Percentiles rank a stretch among this genome's conserved stretches.
phyloP scores from a whole-genome alignment of 805 yeast genomes.

The Suhomyces prunicola region DNA sequence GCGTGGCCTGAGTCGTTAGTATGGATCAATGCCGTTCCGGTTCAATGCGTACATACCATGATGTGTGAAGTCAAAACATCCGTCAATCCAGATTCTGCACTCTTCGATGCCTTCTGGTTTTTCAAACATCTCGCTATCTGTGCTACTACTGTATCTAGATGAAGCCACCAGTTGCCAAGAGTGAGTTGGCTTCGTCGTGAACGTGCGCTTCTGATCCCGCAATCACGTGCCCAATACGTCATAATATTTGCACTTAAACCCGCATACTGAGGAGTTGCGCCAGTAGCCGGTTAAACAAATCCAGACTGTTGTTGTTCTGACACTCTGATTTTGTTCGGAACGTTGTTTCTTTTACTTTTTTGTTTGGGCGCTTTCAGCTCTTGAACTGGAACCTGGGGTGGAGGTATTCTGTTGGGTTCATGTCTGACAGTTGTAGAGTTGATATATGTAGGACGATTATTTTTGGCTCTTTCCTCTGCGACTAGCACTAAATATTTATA shows the following conservation, averaged over 20 bases:
- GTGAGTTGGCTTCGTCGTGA: background rate
- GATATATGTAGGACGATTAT: constrained; percentile 7
- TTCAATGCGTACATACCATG: constrained; percentile 56
- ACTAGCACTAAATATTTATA: constrained; percentile 34
- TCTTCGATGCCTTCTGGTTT: constrained; percentile 43
- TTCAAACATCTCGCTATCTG: constrained; percentile 29
- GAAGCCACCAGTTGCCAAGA: background rate
- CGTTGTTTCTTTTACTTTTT: background rate
- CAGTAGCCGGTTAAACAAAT: background rate
- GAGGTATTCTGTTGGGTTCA: background rate
- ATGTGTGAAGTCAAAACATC: constrained; percentile 97
- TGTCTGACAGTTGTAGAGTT: constrained; percentile 1
- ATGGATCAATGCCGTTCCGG: background rate
- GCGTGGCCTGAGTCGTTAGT: constrained; percentile 55
- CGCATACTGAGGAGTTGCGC: background rate
- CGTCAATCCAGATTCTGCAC: constrained; percentile 86
- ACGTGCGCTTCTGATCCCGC: background rate
- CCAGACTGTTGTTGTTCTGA: constrained; percentile 6
- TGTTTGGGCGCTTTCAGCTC: background rate
- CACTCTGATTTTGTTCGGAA: background rate
- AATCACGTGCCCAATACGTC: background rate
- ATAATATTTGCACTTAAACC: background rate
- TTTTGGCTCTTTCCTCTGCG: constrained; percentile 11
- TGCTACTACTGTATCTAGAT: background rate
- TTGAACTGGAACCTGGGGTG: background rate